Conservation (phyloP, 768 basidiomycete species). For the Boletellus sp. region DNA sequence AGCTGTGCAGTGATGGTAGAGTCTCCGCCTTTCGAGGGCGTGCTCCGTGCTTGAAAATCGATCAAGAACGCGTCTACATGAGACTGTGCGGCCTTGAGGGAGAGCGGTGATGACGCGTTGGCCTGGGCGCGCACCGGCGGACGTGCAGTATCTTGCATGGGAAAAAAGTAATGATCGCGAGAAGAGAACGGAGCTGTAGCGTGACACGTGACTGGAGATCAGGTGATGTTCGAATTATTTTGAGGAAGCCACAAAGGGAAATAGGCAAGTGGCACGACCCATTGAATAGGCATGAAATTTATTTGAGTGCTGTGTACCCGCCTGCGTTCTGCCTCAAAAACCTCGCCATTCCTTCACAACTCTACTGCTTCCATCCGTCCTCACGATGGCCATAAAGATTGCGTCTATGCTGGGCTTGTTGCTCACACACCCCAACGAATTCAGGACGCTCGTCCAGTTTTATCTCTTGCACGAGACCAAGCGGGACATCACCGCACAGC, state of each 20-base stretch:
- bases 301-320: too few species aligned
- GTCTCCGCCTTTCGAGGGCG: constrained; percentile 48
- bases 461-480: constrained; percentile 75
- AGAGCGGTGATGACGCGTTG: constrained; percentile 34
- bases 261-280: constrained; percentile 14
- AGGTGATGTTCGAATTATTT: constrained; percentile 5
- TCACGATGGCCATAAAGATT: constrained; percentile 40
- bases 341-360: neutral
- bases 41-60: constrained; percentile 46
- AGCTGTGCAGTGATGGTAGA: constrained; percentile 57
- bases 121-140: constrained; percentile 48
- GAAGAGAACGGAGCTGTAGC: too few species aligned
- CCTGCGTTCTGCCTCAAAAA: too few species aligned
- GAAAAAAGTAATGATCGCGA: neutral
- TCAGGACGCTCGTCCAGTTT: constrained; percentile 80
- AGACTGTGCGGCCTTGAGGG: constrained; percentile 39
- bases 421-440: constrained; percentile 79
- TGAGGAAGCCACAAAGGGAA: neutral
- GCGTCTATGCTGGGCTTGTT: constrained; percentile 61
- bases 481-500: constrained; percentile 73
- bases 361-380: neutral
- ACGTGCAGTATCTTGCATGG: constrained; percentile 47
- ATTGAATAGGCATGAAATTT: too few species aligned
- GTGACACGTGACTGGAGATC: neutral
- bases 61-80: constrained; percentile 44